phyloP scores from a whole-genome alignment of 768 basidiomycete species.

The Aureoboletus auriporus region DNA sequence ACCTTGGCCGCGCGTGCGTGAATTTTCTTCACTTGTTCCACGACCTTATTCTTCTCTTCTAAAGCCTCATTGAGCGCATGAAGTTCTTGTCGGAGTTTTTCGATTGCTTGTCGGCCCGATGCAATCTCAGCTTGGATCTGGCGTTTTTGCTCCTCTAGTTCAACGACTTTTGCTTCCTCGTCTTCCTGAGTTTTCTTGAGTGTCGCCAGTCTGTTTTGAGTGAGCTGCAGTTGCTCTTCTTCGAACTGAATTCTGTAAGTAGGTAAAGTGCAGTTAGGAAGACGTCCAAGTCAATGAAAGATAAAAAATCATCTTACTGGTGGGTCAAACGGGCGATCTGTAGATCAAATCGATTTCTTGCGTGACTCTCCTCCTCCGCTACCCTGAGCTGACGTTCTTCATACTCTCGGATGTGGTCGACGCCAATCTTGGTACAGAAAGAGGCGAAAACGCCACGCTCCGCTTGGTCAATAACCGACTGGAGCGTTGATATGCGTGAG shows the following conservation, averaged over 20 bases:
- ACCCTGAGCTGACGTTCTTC: conserved; percentile 88
- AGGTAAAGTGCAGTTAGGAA: conserved; percentile 4
- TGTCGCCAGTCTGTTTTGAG: conserved; percentile 56
- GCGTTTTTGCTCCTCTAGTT: conserved; percentile 51
- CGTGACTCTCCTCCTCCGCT: conserved; percentile 85
- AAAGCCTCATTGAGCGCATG: conserved; percentile 55
- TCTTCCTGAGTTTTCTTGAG: conserved; percentile 49
- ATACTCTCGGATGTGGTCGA: conserved; percentile 84
- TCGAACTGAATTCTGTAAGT: conserved; percentile 71
- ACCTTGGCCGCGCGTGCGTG: conserved; percentile 66
- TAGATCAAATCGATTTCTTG: conserved; percentile 74
- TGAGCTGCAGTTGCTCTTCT: conserved; percentile 62
- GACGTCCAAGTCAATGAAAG: neutral
- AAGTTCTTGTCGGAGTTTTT: conserved; percentile 57
- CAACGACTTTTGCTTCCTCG: conserved; percentile 52
- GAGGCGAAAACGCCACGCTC: conserved; percentile 74
- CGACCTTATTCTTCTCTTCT: conserved; percentile 67
- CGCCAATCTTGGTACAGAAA: conserved; percentile 79
- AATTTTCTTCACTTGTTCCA: conserved; percentile 73
- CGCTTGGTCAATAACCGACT: conserved; percentile 60
- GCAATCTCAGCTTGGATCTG: conserved; percentile 58
- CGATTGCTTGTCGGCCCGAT: conserved; percentile 51
- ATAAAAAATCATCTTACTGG: conserved; percentile 47
- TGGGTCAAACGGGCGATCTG: conserved; percentile 84
- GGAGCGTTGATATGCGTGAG: conserved; percentile 51